Percentiles rank a stretch among this genome's conserved stretches.
These are phyloP conservation scores for Diplodia sapinea DNA, from an alignment of 2,329 filamentous ascomycete species.

Conservation along the genomic window DNA sequence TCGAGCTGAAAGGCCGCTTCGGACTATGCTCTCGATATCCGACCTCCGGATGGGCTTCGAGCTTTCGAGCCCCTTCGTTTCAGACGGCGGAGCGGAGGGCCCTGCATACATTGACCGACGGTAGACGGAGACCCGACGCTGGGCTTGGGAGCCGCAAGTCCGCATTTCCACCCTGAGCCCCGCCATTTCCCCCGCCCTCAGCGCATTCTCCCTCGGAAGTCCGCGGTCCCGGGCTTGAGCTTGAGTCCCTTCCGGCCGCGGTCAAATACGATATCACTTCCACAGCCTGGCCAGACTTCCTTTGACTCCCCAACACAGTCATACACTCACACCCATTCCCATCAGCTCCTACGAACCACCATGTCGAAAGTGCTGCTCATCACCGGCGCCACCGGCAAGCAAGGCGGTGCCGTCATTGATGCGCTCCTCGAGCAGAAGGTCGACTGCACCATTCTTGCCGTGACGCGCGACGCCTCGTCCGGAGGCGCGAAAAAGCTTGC, in stretches of 20 bases:
- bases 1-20: neutral
- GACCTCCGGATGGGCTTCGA: neutral
- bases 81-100: neutral
- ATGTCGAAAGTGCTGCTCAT: constrained; percentile 51
- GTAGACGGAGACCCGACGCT: constrained; percentile 22
- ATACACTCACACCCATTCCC: neutral
- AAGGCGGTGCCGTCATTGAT: constrained; percentile 53
- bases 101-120: neutral
- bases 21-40: neutral
- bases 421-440: constrained; percentile 48
- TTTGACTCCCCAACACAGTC: neutral
- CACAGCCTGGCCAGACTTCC: neutral
- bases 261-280: constrained; percentile 21
- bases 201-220: neutral
- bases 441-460: constrained; percentile 60
- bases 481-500: constrained; percentile 57
- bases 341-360: constrained; percentile 16
- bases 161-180: neutral
- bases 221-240: too few species aligned
- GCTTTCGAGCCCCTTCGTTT: neutral
- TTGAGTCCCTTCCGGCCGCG: too few species aligned
- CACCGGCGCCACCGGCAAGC: constrained; percentile 55
- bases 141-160: neutral
- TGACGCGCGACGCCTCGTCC: constrained; percentile 64
- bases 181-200: neutral